phyloP scores from a whole-genome alignment of 1,284 basidiomycete genomes.

The Moesziomyces sp. region DNA sequence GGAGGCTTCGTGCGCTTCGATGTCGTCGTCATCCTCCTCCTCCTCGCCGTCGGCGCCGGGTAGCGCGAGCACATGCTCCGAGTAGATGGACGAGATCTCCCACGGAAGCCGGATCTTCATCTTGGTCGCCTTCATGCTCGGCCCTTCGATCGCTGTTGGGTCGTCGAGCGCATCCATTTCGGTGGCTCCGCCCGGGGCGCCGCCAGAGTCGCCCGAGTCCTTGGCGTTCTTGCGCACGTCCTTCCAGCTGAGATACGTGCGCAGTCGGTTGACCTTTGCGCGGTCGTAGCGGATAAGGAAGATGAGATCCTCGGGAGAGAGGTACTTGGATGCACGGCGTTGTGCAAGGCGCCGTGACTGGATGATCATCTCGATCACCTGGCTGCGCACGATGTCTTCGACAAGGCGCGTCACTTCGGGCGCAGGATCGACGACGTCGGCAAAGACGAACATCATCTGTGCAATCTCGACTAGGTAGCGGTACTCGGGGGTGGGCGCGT shows the following conservation, averaged over 20 bases:
- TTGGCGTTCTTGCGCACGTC: conserved; percentile 96
- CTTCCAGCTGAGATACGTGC: conserved; percentile 97
- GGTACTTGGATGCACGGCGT: conserved; percentile 82
- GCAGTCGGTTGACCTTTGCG: conserved; percentile 89
- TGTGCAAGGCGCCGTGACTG: conserved; percentile 87
- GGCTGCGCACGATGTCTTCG: conserved; percentile 93
- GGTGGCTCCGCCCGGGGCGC: conserved; percentile 69
- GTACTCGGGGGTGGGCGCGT: conserved; percentile 44
- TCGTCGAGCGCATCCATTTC: conserved; percentile 46
- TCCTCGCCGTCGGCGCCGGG: conserved; percentile 87
- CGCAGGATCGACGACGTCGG: conserved; percentile 89
- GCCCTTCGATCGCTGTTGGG: conserved; percentile 52
- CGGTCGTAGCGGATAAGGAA: conserved; percentile 95
- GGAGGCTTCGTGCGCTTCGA: conserved; percentile 94
- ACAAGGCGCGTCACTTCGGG: conserved; percentile 88
- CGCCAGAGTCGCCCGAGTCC: conserved; percentile 75
- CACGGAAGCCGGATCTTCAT: conserved; percentile 95
- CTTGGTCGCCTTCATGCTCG: conserved; percentile 82
- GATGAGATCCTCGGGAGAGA: conserved; percentile 93
- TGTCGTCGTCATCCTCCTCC: conserved; percentile 85
- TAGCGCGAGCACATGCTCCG: conserved; percentile 70
- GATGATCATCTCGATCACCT: conserved; percentile 90
- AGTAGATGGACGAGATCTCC: conserved; percentile 92
- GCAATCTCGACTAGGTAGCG: conserved; percentile 75
- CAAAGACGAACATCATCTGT: conserved; percentile 97